Conservation (phyloP, 495 filamentous ascomycete genomes). For the Hyaloscypha bicolor region DNA sequence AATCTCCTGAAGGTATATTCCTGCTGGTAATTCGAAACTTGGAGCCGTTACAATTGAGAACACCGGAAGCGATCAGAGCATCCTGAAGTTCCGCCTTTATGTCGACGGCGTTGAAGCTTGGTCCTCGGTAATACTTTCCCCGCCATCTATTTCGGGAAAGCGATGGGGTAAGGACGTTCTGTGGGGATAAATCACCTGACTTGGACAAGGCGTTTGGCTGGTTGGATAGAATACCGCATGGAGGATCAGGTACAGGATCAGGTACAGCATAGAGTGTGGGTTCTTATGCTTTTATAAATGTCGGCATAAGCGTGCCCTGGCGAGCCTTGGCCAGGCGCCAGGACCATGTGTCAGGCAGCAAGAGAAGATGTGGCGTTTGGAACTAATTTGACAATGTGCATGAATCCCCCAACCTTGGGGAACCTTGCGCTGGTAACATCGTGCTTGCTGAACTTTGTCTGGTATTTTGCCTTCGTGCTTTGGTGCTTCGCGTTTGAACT, state of each 20-base stretch:
- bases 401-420: too few relatives aligned
- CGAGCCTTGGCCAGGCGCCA: too few relatives aligned
- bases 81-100: conserved; percentile 80
- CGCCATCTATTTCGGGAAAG: conserved; percentile 41
- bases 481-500: too few relatives aligned
- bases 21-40: conserved; percentile 88
- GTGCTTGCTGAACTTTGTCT: too few relatives aligned
- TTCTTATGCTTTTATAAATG: background rate
- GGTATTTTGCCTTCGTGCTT: too few relatives aligned
- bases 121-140: conserved; percentile 63
- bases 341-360: too few relatives aligned
- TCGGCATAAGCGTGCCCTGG: background rate
- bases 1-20: conserved; percentile 62
- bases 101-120: conserved; percentile 79
- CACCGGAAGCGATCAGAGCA: conserved; percentile 57
- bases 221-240: background rate
- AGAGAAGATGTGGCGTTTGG: too few relatives aligned
- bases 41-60: conserved; percentile 83
- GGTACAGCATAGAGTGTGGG: background rate
- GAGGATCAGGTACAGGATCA: background rate
- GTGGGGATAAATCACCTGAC: conserved; percentile 24
- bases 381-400: too few relatives aligned
- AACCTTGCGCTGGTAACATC: too few relatives aligned
- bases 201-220: background rate
- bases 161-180: conserved; percentile 43